These are phyloP conservation scores for Vanrija sp. DNA, from an alignment of 1,284 basidiomycete genomes.

Conservation along the genomic window DNA sequence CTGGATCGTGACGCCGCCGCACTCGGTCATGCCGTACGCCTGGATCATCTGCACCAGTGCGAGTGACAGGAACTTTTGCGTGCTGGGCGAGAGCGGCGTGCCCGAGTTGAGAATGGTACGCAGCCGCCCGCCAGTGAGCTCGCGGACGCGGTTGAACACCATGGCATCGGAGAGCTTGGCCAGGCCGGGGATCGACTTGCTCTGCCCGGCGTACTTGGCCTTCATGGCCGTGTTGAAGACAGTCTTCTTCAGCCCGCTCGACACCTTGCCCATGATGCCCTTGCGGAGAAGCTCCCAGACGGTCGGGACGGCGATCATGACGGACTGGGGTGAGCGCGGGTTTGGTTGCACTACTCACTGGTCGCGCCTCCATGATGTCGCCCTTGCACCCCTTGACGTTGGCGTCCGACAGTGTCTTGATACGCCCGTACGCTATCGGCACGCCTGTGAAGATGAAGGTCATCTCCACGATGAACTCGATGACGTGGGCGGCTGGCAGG, in stretches of 20 bases:
- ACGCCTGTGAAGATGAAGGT: slow-evolving; percentile 23
- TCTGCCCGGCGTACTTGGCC: slow-evolving; percentile 63
- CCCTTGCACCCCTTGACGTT: slow-evolving; percentile 82
- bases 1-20: slow-evolving; percentile 54
- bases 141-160: slow-evolving; percentile 67
- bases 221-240: slow-evolving; percentile 58
- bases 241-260: slow-evolving; percentile 66
- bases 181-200: slow-evolving; percentile 58
- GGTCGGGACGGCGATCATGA: slow-evolving; percentile 89
- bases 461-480: slow-evolving; percentile 53
- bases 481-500: slow-evolving; percentile 80
- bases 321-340: slow-evolving; percentile 29
- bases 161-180: slow-evolving; percentile 66
- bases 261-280: slow-evolving; percentile 60
- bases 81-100: slow-evolving; percentile 74
- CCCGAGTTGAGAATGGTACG: slow-evolving; percentile 58
- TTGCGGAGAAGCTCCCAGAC: slow-evolving; percentile 71
- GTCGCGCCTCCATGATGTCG: slow-evolving; percentile 73
- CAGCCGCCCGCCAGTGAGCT: slow-evolving; percentile 78
- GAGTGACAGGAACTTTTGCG: slow-evolving; percentile 80
- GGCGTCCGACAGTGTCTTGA: slow-evolving; percentile 89
- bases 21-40: slow-evolving; percentile 92
- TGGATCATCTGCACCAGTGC: slow-evolving; percentile 77
- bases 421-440: slow-evolving; percentile 19
- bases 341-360: slow-evolving; percentile 38